A percentile compares a stretch with the other conserved stretches of the same genome.
Evolutionary conservation across 768 basidiomycete species (phyloP).

Genomic region (Pleurotus ostreatus): DNA sequence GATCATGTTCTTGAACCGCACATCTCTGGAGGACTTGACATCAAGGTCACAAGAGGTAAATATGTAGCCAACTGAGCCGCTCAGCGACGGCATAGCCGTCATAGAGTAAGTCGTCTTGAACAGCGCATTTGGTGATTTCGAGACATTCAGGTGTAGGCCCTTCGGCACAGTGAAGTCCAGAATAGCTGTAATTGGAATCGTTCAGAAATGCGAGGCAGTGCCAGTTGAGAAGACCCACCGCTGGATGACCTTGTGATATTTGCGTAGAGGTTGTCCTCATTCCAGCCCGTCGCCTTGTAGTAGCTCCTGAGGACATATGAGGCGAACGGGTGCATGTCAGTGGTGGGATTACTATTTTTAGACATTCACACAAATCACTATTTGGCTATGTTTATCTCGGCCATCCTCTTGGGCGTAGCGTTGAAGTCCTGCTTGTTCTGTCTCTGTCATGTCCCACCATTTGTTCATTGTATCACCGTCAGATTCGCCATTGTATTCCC

Average conservation of each 20-base stretch:
- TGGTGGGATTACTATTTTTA: background rate
- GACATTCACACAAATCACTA: background rate
- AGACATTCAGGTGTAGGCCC: constrained; percentile 75
- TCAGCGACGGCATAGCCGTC: constrained; percentile 89
- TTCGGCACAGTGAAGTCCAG: constrained; percentile 88
- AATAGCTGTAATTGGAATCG: constrained; percentile 49
- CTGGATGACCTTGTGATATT: constrained; percentile 87
- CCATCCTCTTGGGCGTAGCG: background rate
- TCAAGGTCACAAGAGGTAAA: constrained; percentile 85
- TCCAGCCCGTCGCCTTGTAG: constrained; percentile 93
- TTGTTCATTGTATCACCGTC: constrained; percentile 82
- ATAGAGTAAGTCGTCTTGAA: constrained; percentile 92
- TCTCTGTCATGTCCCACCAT: constrained; percentile 72
- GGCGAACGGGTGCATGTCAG: constrained; percentile 77
- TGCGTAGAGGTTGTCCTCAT: constrained; percentile 90
- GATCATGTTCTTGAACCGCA: constrained; percentile 84
- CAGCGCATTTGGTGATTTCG: constrained; percentile 82
- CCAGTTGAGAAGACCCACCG: too few species aligned
- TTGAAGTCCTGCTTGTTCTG: background rate
- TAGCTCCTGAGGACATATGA: constrained; percentile 87
- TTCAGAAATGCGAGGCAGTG: constrained; percentile 1
- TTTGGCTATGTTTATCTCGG: background rate
- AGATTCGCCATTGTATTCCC: constrained; percentile 80
- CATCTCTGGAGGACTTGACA: constrained; percentile 62
- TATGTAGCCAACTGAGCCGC: constrained; percentile 90